These are phyloP conservation scores for Bauhinia variegata DNA, from an alignment of 306 rosid genomes.

Conservation along the genomic window DNA sequence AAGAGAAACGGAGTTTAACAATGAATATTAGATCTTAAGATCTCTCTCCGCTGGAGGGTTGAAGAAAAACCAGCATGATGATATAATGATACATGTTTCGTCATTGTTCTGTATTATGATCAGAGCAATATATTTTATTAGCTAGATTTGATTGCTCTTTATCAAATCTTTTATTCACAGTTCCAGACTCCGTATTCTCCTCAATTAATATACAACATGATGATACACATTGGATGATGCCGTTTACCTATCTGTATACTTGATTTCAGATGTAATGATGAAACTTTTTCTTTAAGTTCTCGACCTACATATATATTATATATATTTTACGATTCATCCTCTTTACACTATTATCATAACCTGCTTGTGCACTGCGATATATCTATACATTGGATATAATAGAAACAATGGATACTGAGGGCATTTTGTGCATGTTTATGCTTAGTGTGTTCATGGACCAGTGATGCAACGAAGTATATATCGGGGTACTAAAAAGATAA, in stretches of 20 bases:
- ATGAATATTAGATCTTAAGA: constrained; percentile 6
- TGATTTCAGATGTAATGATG: too few relatives aligned
- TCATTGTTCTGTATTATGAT: constrained; percentile 24
- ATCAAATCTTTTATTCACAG: constrained; percentile 25
- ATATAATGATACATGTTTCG: constrained; percentile 20
- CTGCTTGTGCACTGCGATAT: not conserved
- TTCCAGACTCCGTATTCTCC: constrained; percentile 22
- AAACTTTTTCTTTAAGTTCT: constrained; percentile 30
- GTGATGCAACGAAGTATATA: constrained; percentile 6
- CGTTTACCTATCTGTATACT: constrained; percentile 36
- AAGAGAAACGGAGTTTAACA: not conserved
- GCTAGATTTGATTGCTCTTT: constrained; percentile 18
- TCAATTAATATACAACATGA: constrained; percentile 38
- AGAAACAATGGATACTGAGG: not conserved
- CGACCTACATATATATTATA: constrained; percentile 24
- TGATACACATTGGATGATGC: constrained; percentile 44
- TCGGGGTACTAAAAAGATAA: constrained; percentile 1
- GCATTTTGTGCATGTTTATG: constrained; percentile 3
- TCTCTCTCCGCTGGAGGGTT: constrained; percentile 4
- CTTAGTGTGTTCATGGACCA: constrained; percentile 9
- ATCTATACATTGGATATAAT: constrained; percentile 5
- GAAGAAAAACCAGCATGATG: constrained; percentile 19
- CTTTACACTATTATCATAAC: constrained; percentile 21
- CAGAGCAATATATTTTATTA: not conserved
- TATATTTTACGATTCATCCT: constrained; percentile 19